Conservation (phyloP, 2,329 filamentous ascomycete genomes). For the Epichloe typhina region DNA sequence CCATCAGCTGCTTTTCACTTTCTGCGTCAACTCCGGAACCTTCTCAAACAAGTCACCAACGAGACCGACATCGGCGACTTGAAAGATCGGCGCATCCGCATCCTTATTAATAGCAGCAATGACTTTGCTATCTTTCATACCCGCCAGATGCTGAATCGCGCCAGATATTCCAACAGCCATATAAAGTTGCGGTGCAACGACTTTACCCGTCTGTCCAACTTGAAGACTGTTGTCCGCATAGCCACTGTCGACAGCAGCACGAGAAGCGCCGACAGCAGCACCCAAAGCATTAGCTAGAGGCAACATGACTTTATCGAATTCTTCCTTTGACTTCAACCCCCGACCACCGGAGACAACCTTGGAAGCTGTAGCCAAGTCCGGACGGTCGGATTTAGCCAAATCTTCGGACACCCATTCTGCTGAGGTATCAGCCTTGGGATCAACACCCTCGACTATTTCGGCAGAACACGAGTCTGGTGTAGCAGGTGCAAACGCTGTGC, state of each 20-base stretch:
- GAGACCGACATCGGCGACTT: conserved; percentile 89
- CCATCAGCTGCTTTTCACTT: conserved; percentile 51
- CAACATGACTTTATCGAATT: conserved; percentile 86
- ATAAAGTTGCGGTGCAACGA: conserved; percentile 91
- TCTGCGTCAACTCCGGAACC: conserved; percentile 91
- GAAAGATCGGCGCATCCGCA: conserved; percentile 91
- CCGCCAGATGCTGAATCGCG: conserved; percentile 93
- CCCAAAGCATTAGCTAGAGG: conserved; percentile 86
- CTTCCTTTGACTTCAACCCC: conserved; percentile 96
- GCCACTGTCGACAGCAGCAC: conserved; percentile 90
- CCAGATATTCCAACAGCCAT: conserved; percentile 92
- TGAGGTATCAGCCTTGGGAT: conserved; percentile 60
- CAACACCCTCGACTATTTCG: conserved; percentile 64
- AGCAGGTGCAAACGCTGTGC: conserved; percentile 76
- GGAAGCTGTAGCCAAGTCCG: conserved; percentile 79
- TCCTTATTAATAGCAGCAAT: conserved; percentile 99
- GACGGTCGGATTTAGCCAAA: conserved; percentile 82
- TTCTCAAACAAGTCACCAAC: conserved; percentile 94
- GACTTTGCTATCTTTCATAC: conserved; percentile 99
- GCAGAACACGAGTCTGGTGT: conserved; percentile 61
- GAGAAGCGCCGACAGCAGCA: conserved; percentile 89
- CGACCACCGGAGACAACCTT: conserved; percentile 88
- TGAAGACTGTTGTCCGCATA: conserved; percentile 98
- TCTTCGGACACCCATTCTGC: conserved; percentile 93
- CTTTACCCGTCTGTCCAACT: conserved; percentile 97